phyloP scores from a whole-genome alignment of 2,329 filamentous ascomycete species.

The Aspergillus ustus region DNA sequence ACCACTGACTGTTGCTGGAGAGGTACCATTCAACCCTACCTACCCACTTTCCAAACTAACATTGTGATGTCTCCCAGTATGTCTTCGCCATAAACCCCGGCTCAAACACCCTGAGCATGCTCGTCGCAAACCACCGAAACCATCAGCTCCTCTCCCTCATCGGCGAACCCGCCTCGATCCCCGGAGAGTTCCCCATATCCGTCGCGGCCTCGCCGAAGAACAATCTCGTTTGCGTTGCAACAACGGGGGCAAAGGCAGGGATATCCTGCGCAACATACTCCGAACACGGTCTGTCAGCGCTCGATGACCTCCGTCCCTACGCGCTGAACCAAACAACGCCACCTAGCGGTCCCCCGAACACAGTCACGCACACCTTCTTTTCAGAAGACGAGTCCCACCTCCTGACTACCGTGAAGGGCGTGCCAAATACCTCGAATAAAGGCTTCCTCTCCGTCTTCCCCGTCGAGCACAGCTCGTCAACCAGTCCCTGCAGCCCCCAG shows the following conservation, averaged over 20 bases:
- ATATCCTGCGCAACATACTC: neutral
- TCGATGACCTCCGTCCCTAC: neutral
- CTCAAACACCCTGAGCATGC: conserved; percentile 6
- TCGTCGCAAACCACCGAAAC: neutral
- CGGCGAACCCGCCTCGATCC: neutral
- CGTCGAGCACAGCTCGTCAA: neutral
- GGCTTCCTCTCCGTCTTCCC: conserved; percentile 5
- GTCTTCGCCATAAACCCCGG: conserved; percentile 6
- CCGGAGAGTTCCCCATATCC: conserved; percentile 6
- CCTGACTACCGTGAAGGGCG: conserved; percentile 4
- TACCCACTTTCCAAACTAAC: too few species aligned
- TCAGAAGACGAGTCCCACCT: neutral
- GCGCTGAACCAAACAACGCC: neutral
- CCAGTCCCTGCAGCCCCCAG: neutral
- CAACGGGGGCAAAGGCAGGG: neutral
- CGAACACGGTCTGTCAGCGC: neutral
- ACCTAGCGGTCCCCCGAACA: neutral
- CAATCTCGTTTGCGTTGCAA: neutral
- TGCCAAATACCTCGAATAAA: neutral
- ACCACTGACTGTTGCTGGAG: neutral
- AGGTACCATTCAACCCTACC: too few species aligned
- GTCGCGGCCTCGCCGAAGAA: neutral
- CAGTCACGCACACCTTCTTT: conserved; percentile 1
- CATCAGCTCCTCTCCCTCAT: neutral
- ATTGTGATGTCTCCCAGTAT: neutral